Base-by-base conservation (phyloP, 305 asterid genomes). In the Striga hermonthica region DNA sequence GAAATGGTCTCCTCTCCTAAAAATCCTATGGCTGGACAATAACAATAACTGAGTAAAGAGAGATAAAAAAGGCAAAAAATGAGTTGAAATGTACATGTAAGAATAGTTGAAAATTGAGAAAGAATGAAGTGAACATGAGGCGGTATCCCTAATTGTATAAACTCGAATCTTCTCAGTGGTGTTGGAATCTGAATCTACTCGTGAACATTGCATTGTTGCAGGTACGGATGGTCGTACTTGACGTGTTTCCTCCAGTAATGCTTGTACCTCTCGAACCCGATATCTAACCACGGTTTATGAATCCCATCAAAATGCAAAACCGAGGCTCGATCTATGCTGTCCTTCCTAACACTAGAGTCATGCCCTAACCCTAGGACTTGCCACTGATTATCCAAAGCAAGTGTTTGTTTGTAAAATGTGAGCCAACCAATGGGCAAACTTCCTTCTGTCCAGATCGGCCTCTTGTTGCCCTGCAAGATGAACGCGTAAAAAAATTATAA, bases 391-490 rank as follows among this genome's bases (percentile, higher is more conserved):
- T 88, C 86, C 58, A 93, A 73, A 70, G 77, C 74, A 28, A 78
- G 4, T 1, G 92, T 88, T n/a, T 82, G 80, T 4, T 70, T 68
- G 81, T 90, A 82, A 72, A 93, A 93, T 36, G 93, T 85, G 57
- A 84, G 53, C 99, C 96, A 93, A 57, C 96, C 97, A 38, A 90
- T 78, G 9, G 96, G 96, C 68, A 90, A 82, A 82, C 85, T 90
- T 57, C 97, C 99, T 4, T 82, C 88, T 79, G 76, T 81, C 72
- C 82, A 80, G 66, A 86, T 47, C 63, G 75, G 80, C 72, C 79
- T 79, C 73, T 75, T 64, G 38, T 72, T 75, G 39, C 94, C 95
- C 97, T 88, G 86, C 47, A 41, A 5, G 7, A 41, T 8, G 10
- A 41, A 41, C 10, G 38, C 31, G 31, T 22, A n/a, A n/a, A n/a